Evolutionary conservation across 169 alveolate species (phyloP), one percentile per base, ranked within the genome.

Genomic region (Theileria annulata): DNA sequence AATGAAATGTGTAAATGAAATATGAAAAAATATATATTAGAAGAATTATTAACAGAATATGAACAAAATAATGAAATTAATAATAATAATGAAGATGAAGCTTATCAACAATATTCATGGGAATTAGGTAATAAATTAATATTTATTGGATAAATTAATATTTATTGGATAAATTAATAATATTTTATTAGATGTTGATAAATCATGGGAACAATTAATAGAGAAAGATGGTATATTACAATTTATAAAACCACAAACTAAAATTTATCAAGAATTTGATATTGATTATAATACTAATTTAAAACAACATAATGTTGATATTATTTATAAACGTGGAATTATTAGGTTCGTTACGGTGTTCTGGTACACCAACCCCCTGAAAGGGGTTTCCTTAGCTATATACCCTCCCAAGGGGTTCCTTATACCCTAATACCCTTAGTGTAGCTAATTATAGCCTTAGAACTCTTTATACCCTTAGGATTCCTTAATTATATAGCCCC

Each of bases 201-300:
- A 87, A 54, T 87, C 94, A 35, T 90, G 94, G 94, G 91, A 90
- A 42, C 83, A 85, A 54, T 87, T 90, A 47, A 90, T 90, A 13
- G 94, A 90, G 63, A 90, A 90, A 74, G 90, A 90, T 64, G 94
- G 94, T 19, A 86, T 82, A 9, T 59, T 90, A 60, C 92, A 90
- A 33, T 90, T 87, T 63, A 66, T 79, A 51, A 66, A 86, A 71
- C 79, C 90, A 82, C 79, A 86, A 79, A 60, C 71, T 71, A 35
- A 35, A n/a, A 56, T 35, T 37, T 72, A 74, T 47, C 84, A 59
- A 42, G 75, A 51, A 47, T 71, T 42, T 35, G 75, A n/a, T 72
- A 17, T 28, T 63, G 74, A 35, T 25, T 67, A 51, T 13, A 15
- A 25, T 48, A 62, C 6, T 42, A 42, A 42, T 8, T 42, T 42